A percentile compares a stretch with the other conserved stretches of the same genome.
Evolutionary conservation across 2,329 filamentous ascomycete genomes (phyloP).

Genomic region (Botryotinia narcissicola): DNA sequence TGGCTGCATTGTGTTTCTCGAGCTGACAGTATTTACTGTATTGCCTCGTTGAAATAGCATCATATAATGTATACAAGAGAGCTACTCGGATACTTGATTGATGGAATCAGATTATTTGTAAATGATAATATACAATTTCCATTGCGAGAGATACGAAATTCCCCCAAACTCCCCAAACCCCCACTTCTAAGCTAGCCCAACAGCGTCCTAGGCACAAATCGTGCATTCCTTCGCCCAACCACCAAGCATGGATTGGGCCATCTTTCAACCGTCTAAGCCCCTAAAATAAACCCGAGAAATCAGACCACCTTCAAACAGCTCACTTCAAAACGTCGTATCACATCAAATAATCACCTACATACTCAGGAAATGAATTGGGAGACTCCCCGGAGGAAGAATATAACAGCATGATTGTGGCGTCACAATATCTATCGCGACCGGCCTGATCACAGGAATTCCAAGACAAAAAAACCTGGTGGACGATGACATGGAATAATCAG

Average conservation of each 20-base stretch:
- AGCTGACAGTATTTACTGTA: background rate
- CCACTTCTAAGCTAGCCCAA: background rate
- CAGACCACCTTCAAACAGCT: constrained; percentile 5
- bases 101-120: background rate
- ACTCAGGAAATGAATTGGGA: background rate
- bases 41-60: background rate
- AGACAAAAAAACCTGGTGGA: background rate
- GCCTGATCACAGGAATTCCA: too few species aligned
- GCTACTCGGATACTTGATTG: background rate
- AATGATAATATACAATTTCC: background rate
- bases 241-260: background rate
- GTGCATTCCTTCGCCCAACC: background rate
- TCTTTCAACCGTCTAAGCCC: background rate
- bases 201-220: background rate
- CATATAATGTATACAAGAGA: background rate
- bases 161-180: background rate
- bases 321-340: background rate
- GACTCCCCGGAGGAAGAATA: background rate
- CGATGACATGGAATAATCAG: background rate
- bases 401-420: background rate
- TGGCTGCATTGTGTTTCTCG: background rate
- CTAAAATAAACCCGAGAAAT: background rate
- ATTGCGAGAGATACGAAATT: background rate
- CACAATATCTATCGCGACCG: background rate
- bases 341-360: background rate